These are phyloP conservation scores for Penicillium samsonianum DNA, from an alignment of 495 filamentous ascomycete species.

Conservation along the genomic window DNA sequence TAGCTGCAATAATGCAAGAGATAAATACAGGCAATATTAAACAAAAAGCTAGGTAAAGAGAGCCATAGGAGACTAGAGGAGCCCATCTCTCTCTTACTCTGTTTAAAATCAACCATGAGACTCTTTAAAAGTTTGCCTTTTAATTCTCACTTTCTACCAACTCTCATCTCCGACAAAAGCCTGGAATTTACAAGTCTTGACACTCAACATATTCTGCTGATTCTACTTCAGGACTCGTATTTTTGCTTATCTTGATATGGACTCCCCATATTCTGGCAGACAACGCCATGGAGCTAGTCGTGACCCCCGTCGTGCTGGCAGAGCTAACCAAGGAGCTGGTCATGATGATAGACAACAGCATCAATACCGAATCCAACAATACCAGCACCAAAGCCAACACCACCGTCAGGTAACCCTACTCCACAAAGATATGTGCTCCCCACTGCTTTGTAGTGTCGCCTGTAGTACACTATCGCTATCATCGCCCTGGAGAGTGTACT, in stretches of 20 bases:
- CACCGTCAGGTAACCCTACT: neutral
- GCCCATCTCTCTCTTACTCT: neutral
- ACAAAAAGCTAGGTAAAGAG: neutral
- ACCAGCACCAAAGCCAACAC: neutral
- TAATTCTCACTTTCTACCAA: neutral
- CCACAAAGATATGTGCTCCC: neutral
- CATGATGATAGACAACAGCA: neutral
- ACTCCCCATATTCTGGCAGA: neutral
- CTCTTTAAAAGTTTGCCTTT: neutral
- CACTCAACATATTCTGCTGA: neutral
- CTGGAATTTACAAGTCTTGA: neutral
- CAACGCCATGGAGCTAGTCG: neutral
- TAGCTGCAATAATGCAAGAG: neutral
- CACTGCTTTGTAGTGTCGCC: neutral
- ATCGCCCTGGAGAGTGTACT: no score
- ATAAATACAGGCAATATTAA: neutral
- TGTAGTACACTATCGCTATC: no score
- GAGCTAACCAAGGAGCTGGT: constrained; percentile 1
- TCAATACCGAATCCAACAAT: neutral
- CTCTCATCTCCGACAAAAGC: neutral
- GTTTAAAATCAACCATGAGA: neutral
- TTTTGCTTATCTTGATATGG: neutral
- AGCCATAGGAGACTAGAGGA: neutral
- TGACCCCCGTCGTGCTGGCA: neutral
- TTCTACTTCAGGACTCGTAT: neutral